These are phyloP conservation scores for Atkinsonella hypoxylon DNA, from an alignment of 2,329 filamentous ascomycete genomes.

Conservation along the genomic window DNA sequence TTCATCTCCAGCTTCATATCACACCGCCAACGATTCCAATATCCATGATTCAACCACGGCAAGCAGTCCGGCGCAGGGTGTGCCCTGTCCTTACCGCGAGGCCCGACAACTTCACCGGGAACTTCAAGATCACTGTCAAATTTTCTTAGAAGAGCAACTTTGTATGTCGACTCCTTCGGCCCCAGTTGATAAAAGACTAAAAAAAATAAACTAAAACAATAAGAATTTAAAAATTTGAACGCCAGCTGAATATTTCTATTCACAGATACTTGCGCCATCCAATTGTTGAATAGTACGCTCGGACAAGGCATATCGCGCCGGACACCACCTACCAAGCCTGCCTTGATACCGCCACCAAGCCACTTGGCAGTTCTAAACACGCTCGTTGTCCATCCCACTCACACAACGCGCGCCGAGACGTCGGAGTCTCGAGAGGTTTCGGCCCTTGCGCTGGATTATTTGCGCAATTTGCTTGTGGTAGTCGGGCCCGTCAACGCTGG, in stretches of 20 bases:
- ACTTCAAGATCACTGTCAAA: slow-evolving; percentile 52
- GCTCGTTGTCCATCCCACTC: slow-evolving; percentile 66
- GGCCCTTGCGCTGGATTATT: slow-evolving; percentile 54
- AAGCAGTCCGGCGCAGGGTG: slow-evolving; percentile 21
- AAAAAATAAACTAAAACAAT: not conserved
- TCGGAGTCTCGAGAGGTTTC: slow-evolving; percentile 50
- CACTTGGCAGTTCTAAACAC: slow-evolving; percentile 71
- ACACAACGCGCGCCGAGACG: slow-evolving; percentile 61
- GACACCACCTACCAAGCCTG: slow-evolving; percentile 24
- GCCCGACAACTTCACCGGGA: slow-evolving; percentile 47
- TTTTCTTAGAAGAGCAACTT: slow-evolving; percentile 65
- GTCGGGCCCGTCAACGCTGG: slow-evolving; percentile 60
- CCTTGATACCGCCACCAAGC: slow-evolving; percentile 55
- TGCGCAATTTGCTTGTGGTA: slow-evolving; percentile 52
- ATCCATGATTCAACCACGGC: slow-evolving; percentile 21
- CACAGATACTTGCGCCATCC: slow-evolving; percentile 35
- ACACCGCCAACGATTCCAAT: slow-evolving; percentile 21
- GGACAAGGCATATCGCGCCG: slow-evolving; percentile 33
- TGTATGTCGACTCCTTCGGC: slow-evolving; percentile 31
- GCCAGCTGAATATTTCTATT: not conserved
- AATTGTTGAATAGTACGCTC: slow-evolving; percentile 53
- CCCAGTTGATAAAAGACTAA: not conserved
- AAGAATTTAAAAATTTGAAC: not conserved
- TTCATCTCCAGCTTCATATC: slow-evolving; percentile 24
- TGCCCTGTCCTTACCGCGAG: slow-evolving; percentile 35